These are phyloP conservation scores for Chaetomium cochliodes DNA, from an alignment of 495 filamentous ascomycete genomes.

Conservation along the genomic window DNA sequence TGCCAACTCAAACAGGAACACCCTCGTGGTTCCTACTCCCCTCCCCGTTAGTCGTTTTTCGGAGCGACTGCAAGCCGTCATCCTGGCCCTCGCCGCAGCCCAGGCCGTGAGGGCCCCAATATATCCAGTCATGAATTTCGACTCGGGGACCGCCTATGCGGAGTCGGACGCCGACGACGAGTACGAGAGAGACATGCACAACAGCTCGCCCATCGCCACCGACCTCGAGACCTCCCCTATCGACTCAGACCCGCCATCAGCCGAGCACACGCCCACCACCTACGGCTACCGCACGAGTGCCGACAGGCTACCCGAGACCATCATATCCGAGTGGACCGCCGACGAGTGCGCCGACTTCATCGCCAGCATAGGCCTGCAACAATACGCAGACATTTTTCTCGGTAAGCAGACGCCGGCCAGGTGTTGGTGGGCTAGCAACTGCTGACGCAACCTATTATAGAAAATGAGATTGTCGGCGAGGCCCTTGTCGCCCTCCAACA, in stretches of 20 bases:
- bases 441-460: constrained; percentile 43
- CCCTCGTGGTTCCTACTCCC: background rate
- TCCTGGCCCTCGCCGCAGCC: constrained; percentile 28
- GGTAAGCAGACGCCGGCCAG: constrained; percentile 43
- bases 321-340: constrained; percentile 83
- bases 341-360: constrained; percentile 89
- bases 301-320: constrained; percentile 68
- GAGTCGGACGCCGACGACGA: constrained; percentile 94
- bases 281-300: constrained; percentile 68
- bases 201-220: constrained; percentile 69
- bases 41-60: background rate
- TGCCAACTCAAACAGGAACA: constrained; percentile 11
- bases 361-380: constrained; percentile 70
- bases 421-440: background rate
- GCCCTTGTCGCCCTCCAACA: constrained; percentile 85
- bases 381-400: constrained; percentile 79
- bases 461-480: constrained; percentile 92
- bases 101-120: constrained; percentile 31
- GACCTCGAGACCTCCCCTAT: constrained; percentile 79
- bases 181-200: constrained; percentile 76
- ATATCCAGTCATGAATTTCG: constrained; percentile 53
- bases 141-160: constrained; percentile 63
- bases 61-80: background rate
- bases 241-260: constrained; percentile 73
- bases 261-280: constrained; percentile 85